Percentiles rank a stretch among this genome's conserved stretches.
Conservation (phyloP, 139 green algal species). For the Chlamydomonas incerta region DNA sequence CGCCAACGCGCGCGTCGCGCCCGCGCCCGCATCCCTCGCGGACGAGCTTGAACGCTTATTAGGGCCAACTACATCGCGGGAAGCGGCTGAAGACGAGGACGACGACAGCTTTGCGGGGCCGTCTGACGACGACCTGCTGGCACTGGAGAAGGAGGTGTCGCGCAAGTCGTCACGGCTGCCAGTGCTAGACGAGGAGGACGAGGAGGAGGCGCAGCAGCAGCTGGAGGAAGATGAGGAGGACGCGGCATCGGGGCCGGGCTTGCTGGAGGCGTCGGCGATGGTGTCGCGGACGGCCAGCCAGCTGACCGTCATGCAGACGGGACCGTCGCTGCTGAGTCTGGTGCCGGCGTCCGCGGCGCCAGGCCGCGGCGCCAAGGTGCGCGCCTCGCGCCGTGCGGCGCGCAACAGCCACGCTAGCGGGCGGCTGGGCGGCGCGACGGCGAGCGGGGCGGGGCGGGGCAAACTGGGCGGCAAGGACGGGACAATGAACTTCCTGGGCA, state of each 20-base stretch:
- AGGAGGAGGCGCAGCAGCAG: neutral
- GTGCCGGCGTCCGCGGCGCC: neutral
- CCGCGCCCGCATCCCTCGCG: neutral
- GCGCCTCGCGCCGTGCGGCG: neutral
- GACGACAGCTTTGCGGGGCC: too few relatives aligned
- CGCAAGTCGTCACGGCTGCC: neutral
- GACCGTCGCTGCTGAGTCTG: slow-evolving; percentile 22
- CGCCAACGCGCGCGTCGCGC: neutral
- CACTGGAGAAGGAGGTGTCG: neutral
- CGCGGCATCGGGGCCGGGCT: neutral
- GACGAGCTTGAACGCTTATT: neutral
- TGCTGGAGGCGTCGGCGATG: neutral
- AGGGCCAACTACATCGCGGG: neutral
- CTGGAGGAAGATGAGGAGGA: neutral
- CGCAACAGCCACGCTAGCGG: neutral
- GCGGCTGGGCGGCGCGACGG: neutral
- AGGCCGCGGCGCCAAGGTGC: neutral
- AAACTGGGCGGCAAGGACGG: neutral
- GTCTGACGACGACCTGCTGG: neutral
- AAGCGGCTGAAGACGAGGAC: neutral
- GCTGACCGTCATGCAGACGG: neutral
- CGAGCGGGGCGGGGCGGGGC: neutral
- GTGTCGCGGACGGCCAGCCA: neutral
- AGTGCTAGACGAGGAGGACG: neutral
- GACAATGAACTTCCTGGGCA: neutral